Conservation (phyloP, 257 asterid species). For the Ophiorrhiza pumila region DNA sequence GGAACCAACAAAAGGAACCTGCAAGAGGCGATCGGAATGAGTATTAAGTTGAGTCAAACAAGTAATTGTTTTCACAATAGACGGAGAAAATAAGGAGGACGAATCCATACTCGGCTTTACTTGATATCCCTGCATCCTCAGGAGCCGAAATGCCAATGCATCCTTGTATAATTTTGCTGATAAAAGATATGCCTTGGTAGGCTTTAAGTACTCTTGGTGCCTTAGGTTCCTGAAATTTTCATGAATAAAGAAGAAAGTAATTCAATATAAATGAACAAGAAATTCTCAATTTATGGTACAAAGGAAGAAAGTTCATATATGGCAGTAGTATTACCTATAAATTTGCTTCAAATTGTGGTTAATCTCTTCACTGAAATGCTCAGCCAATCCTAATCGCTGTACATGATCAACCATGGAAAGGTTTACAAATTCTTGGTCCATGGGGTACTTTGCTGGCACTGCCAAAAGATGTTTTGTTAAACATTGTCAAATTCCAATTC, state of each 20-base stretch:
- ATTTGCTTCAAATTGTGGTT: constrained; percentile 33
- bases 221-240: constrained; percentile 22
- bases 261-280: neutral
- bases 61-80: neutral
- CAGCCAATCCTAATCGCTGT: constrained; percentile 51
- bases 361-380: constrained; percentile 42
- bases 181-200: neutral
- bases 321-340: constrained; percentile 35
- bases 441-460: constrained; percentile 33
- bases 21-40: neutral
- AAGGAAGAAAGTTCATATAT: too few relatives aligned
- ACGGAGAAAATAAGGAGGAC: neutral
- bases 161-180: constrained; percentile 45
- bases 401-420: constrained; percentile 49
- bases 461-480: neutral
- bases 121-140: constrained; percentile 45
- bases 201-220: constrained; percentile 8
- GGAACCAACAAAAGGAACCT: constrained; percentile 63
- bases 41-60: too few relatives aligned
- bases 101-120: constrained; percentile 35
- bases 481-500: too few relatives aligned
- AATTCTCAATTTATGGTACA: neutral
- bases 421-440: constrained; percentile 43
- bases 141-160: constrained; percentile 60
- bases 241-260: neutral